Conservation (phyloP, 129 eudicot species). For the Dittrichia graveolens region DNA sequence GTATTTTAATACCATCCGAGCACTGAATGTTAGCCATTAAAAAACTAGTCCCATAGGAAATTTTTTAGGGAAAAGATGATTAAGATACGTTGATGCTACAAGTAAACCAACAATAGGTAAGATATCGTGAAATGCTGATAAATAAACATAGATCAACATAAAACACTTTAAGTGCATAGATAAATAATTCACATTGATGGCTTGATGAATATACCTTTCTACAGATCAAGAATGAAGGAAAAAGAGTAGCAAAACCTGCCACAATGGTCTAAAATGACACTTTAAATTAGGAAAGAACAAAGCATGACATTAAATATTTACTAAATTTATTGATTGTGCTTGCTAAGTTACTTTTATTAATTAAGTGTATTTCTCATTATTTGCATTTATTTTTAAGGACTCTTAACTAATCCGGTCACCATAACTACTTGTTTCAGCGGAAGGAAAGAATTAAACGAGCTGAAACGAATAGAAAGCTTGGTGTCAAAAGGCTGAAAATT, state of each 20-base stretch:
- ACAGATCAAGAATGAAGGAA: background rate
- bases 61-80: background rate
- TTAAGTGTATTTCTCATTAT: background rate
- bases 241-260: background rate
- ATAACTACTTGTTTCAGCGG: conserved; percentile 42
- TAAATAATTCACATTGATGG: conserved; percentile 4
- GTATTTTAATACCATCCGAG: background rate
- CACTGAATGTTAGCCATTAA: background rate
- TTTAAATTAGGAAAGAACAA: background rate
- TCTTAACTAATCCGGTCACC: conserved; percentile 1
- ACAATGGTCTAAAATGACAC: background rate
- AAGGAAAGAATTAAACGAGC: conserved; percentile 66
- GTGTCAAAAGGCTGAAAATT: conserved; percentile 64
- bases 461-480: conserved; percentile 56
- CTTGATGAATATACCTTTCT: background rate
- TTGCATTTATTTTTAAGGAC: background rate
- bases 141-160: conserved; percentile 3
- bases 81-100: background rate
- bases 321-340: background rate
- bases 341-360: background rate
- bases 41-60: background rate
- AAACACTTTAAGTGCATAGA: background rate
- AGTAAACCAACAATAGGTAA: background rate
- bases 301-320: conserved; percentile 9
- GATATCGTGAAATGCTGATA: background rate